A percentile compares a stretch with the other conserved stretches of the same genome.
Conservation (phyloP, 1,284 basidiomycete genomes). For the Irpex lacteus region DNA sequence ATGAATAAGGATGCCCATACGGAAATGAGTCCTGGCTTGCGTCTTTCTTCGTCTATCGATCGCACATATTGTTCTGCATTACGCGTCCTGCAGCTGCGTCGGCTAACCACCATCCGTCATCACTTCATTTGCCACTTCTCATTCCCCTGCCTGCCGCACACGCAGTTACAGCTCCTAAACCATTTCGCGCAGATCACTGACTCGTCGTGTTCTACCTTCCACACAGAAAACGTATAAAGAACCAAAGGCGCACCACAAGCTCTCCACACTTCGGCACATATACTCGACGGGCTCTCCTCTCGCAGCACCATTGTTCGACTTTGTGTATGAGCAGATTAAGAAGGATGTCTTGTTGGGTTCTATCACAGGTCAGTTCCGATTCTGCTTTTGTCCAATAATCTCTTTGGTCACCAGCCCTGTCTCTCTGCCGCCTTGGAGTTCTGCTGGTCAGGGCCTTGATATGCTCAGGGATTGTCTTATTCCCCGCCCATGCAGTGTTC, state of each 20-base stretch:
- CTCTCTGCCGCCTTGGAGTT: no score
- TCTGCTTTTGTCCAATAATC: not conserved
- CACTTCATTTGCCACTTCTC: not conserved
- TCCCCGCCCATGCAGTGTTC: no score
- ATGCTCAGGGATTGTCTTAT: no score
- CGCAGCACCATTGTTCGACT: constrained; percentile 74
- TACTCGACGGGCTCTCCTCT: constrained; percentile 86
- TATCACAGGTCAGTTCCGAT: constrained; percentile 59
- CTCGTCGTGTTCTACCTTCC: not conserved
- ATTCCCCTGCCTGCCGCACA: not conserved
- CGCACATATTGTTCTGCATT: not conserved
- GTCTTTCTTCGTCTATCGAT: not conserved
- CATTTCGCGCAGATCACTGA: not conserved
- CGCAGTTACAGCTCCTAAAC: no score
- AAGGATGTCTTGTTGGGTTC: constrained; percentile 71
- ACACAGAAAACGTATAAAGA: constrained; percentile 57
- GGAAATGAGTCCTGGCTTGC: not conserved
- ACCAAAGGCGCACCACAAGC: constrained; percentile 61
- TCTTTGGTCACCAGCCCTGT: not conserved
- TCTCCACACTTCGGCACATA: constrained; percentile 67
- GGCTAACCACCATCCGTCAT: not conserved
- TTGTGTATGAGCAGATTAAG: constrained; percentile 71
- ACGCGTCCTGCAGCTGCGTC: not conserved
- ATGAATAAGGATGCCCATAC: not conserved
- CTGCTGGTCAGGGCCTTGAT: no score